Evolutionary conservation across 345 rosid genomes (phyloP), one percentile per base, ranked within the genome.

Genomic region (Acer negundo): DNA sequence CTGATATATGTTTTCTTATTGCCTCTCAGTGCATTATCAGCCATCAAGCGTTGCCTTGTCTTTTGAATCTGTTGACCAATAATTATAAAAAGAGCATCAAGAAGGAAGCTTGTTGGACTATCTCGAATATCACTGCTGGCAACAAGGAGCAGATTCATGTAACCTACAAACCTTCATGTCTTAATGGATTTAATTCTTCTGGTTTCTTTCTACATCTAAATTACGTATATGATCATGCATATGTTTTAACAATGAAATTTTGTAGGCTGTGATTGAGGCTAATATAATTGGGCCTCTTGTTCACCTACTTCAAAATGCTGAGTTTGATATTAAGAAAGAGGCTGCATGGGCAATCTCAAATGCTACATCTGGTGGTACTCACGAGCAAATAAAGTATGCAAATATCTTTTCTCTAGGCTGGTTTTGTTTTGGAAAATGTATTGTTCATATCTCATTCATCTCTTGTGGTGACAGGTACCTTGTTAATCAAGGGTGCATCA

Each of bases 41-140:
- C 79, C 82, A 86, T 82, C 89, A 83, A 82, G 92, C 91, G 51
- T 85, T 93, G 78, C 95, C 98, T 13, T 79, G 87, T 81, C 91
- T 93, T 55, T 70, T 86, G 76, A 83, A 88, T 80, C 82, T 93
- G 55, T 70, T 93, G 81, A 84, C 83, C 3, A 87, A 83, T 58
- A 84, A 81, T 68, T 85, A 87, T 80, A 92, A 93, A 84, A 92
- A 90, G 87, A 93, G 95, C 82, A 90, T 93, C 77, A 92, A 88
- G 88, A 93, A 93, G 87, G 94, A 92, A 90, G 93, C 98, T 22
- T 93, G 98, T 72, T 93, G 98, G 98, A 92, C 97, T 55, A 88
- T 93, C 75, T 93, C 98, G 15, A 93, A 93, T 77, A 93, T 93
- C 62, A 90, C 97, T 19, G 97, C 98, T 85, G 98, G 98, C 66